Percentiles rank a stretch among this genome's conserved stretches.
These are phyloP conservation scores for Vanderwaltozyma tropicalis DNA, from an alignment of 805 yeast species.

Conservation along the genomic window DNA sequence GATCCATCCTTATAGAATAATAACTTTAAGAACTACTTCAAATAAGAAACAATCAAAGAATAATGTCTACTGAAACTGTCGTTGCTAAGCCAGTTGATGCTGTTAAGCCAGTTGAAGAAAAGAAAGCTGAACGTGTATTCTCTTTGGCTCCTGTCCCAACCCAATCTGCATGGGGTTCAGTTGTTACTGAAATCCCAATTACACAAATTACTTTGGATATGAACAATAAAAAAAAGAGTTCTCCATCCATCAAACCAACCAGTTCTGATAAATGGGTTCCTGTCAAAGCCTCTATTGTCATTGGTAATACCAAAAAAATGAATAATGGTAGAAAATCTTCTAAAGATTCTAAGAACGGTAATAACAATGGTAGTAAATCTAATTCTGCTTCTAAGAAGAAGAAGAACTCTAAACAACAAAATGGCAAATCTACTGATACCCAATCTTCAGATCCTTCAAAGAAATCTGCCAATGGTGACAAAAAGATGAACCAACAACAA, in stretches of 20 bases:
- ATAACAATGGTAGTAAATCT: constrained; percentile 5
- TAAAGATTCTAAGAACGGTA: constrained; percentile 6
- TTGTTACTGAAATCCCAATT: constrained; percentile 17
- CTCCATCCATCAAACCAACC: constrained; percentile 10
- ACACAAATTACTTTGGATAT: constrained; percentile 15
- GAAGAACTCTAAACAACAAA: constrained; percentile 1
- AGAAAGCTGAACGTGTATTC: constrained; percentile 6
- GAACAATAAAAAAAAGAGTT: constrained; percentile 11
- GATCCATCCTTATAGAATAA: no score
- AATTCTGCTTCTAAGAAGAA: constrained; percentile 5
- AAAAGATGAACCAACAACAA: constrained; percentile 2
- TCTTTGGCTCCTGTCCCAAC: constrained; percentile 29
- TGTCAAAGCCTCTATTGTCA: constrained; percentile 46
- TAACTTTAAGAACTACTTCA: neutral
- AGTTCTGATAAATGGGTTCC: constrained; percentile 55
- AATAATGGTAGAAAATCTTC: constrained; percentile 9
- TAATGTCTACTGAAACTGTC: constrained; percentile 3
- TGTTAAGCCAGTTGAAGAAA: constrained; percentile 6
- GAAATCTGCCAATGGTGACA: neutral
- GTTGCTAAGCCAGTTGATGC: constrained; percentile 2
- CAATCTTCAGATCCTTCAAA: neutral
- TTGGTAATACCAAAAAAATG: constrained; percentile 21
- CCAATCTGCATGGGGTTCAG: constrained; percentile 27
- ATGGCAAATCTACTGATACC: constrained; percentile 1
- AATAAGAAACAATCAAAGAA: neutral